Evolutionary conservation across 768 basidiomycete species (phyloP).

Genomic region (Suillus spraguei): DNA sequence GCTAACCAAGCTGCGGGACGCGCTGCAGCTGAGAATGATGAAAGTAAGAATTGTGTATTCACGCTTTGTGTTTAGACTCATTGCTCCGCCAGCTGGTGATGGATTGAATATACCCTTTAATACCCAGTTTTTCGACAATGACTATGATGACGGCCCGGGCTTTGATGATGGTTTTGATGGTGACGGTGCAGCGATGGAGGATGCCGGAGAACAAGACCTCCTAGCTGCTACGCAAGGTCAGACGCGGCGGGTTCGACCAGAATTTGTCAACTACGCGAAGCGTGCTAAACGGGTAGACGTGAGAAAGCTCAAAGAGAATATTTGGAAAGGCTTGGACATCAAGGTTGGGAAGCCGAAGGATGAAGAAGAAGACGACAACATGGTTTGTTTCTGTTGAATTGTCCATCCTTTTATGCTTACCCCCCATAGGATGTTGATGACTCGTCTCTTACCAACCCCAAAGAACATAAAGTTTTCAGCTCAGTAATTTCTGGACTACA

Average conservation of each 20-base stretch:
- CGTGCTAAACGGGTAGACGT: slow-evolving; percentile 97
- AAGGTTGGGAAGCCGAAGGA: slow-evolving; percentile 43
- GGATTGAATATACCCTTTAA: slow-evolving; percentile 75
- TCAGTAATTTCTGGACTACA: slow-evolving; percentile 84
- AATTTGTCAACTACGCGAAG: slow-evolving; percentile 92
- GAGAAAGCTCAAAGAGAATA: slow-evolving; percentile 94
- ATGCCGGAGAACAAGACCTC: slow-evolving; percentile 84
- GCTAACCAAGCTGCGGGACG: slow-evolving; percentile 75
- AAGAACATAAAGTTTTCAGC: slow-evolving; percentile 70
- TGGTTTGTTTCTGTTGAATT: slow-evolving; percentile 44
- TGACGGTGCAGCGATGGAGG: slow-evolving; percentile 48
- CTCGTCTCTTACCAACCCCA: slow-evolving; percentile 57
- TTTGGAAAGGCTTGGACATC: slow-evolving; percentile 92
- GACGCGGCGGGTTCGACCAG: slow-evolving; percentile 79
- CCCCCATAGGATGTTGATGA: slow-evolving; percentile 55
- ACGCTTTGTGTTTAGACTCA: slow-evolving; percentile 16
- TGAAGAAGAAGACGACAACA: slow-evolving; percentile 49
- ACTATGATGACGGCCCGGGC: slow-evolving; percentile 76
- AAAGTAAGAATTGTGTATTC: slow-evolving; percentile 46
- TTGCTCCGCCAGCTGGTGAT: slow-evolving; percentile 41
- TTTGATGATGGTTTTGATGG: slow-evolving; percentile 63
- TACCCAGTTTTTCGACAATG: slow-evolving; percentile 97
- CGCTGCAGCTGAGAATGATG: slow-evolving; percentile 56
- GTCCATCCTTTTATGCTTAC: slow-evolving; percentile 2
- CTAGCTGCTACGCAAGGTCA: slow-evolving; percentile 78